These are phyloP conservation scores for Stachybotrys chlorohalonatus DNA, from an alignment of 2,329 filamentous ascomycete species.

Conservation along the genomic window DNA sequence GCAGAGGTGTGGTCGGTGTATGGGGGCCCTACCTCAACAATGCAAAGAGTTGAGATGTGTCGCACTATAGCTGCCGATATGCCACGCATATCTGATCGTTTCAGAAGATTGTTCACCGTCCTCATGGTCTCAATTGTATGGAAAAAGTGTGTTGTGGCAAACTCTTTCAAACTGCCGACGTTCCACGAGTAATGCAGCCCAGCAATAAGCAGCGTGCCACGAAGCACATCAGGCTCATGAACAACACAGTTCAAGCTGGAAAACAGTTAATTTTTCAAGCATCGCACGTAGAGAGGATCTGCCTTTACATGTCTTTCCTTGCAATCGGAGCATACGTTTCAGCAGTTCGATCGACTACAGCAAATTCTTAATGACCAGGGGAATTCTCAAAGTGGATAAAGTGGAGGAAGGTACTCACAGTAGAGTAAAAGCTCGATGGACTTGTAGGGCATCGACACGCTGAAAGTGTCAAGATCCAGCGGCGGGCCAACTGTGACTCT, in stretches of 20 bases:
- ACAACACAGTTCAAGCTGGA: conserved; percentile 6
- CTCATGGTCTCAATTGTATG: conserved; percentile 12
- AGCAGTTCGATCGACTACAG: neutral
- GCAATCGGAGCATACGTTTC: neutral
- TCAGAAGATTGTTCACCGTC: conserved; percentile 6
- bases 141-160: conserved; percentile 9
- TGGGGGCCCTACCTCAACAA: conserved; percentile 7
- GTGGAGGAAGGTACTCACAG: conserved; percentile 7
- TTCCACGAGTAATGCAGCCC: conserved; percentile 12
- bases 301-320: conserved; percentile 2
- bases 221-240: conserved; percentile 7
- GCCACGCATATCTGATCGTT: neutral
- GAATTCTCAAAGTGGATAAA: neutral
- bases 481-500: conserved; percentile 1
- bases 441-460: conserved; percentile 10
- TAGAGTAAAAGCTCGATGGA: conserved; percentile 12
- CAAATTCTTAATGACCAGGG: no score
- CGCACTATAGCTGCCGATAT: conserved; percentile 2
- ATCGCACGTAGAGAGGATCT: neutral
- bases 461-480: conserved; percentile 3
- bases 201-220: conserved; percentile 10
- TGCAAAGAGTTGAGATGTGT: conserved; percentile 10
- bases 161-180: conserved; percentile 4
- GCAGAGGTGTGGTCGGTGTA: neutral
- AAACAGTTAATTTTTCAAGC: neutral